phyloP scores from a whole-genome alignment of 805 yeast genomes.

The Sugiyamaella smithiae region DNA sequence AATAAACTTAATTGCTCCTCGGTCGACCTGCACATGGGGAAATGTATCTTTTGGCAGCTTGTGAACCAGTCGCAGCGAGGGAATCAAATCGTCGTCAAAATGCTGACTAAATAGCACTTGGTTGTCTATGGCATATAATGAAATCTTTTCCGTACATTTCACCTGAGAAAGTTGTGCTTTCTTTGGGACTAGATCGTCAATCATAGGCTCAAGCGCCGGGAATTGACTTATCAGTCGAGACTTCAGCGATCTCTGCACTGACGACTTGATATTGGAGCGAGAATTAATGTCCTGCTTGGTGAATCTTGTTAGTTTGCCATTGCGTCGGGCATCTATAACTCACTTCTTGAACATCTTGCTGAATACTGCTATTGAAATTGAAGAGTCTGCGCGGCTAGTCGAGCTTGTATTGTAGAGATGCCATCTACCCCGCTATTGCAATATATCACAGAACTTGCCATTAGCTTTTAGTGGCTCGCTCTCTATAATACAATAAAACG shows the following conservation, averaged over 20 bases:
- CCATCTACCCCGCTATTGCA: too few relatives aligned
- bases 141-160: conserved; percentile 88
- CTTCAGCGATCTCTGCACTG: conserved; percentile 88
- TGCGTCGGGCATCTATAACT: not conserved
- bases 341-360: conserved; percentile 25
- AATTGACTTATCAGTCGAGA: conserved; percentile 69
- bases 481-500: too few relatives aligned
- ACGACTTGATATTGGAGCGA: conserved; percentile 86
- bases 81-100: conserved; percentile 73
- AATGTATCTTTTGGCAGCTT: conserved; percentile 62
- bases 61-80: conserved; percentile 52
- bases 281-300: conserved; percentile 85
- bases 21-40: conserved; percentile 85
- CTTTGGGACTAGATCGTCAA: conserved; percentile 84
- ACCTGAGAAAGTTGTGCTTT: conserved; percentile 75
- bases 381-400: too few relatives aligned
- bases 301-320: conserved; percentile 45
- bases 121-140: conserved; percentile 67
- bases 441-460: too few relatives aligned
- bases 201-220: conserved; percentile 67
- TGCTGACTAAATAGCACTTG: conserved; percentile 78
- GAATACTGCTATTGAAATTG: not conserved
- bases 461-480: too few relatives aligned
- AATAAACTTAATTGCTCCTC: conserved; percentile 95
- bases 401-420: too few relatives aligned